Evolutionary conservation across 2,329 filamentous ascomycete genomes (phyloP), one percentile per base, ranked within the genome.

Genomic region (Calonectria pauciramosa): DNA sequence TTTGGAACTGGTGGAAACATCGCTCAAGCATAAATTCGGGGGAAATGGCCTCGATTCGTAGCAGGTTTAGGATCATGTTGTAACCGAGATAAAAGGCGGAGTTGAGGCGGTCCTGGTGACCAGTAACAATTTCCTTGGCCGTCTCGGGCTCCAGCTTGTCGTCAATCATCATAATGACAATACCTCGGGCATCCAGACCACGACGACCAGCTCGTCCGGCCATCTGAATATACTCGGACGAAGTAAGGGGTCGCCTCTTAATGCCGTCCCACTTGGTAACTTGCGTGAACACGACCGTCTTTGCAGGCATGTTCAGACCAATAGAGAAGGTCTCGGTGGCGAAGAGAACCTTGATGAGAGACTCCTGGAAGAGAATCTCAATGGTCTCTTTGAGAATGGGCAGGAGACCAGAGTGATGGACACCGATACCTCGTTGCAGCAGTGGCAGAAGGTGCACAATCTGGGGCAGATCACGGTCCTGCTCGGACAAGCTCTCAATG

Each of bases 131-230:
- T 77, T 95, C 93, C 86, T 98, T 98, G 52, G 97, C 96, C n/a
- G 94, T 93, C 2, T 95, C 93, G 1, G 97, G 97, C 82, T 99
- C 97, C 88, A 99, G 96, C 87, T 97, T 95, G 84, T 97, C 95
- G 82, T 97, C 94, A 76, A 99, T 94, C 96, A 99, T 99, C 95
- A 99, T 99, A 84, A 99, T 99, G 79, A 99, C 97, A 80, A 99
- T 97, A 90, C 97, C 97, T 78, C 97, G 94, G 76, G 98, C 96
- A 87, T 99, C 97, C 70, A 99, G 94, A 86, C 97, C 97, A 92
- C 97, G 93, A 90, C 97, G 95, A 83, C 97, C 97, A 74, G 97
- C 97, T 86, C 97, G 95, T 75, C 97, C 97, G 69, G 97, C 98
- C 97, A 99, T 99, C 84, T 99, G 97, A 68, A 99, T 95, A 85